Conservation (phyloP, 225 moss, liverwort and hornwort genomes). For the Asterella californica region DNA sequence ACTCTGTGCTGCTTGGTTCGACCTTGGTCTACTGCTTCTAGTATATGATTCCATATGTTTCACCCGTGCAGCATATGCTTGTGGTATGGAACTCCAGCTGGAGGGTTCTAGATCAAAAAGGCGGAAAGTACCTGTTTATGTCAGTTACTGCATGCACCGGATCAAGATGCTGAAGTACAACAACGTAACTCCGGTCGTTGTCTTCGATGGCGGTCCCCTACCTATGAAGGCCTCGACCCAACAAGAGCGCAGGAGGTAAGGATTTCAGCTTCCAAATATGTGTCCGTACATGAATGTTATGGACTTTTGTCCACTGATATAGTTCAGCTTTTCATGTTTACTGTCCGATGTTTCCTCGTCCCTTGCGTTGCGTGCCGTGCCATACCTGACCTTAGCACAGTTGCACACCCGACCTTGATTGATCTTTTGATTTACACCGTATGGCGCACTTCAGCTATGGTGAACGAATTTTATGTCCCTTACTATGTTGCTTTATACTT, state of each 20-base stretch:
- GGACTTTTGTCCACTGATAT: not conserved
- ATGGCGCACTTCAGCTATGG: no score
- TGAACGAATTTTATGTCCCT: no score
- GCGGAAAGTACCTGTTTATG: conserved; percentile 32
- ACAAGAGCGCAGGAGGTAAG: conserved; percentile 42
- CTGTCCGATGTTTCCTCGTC: no score
- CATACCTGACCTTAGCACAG: no score
- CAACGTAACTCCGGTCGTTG: conserved; percentile 46
- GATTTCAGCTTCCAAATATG: not conserved
- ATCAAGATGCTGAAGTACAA: conserved; percentile 49
- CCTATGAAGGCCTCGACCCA: conserved; percentile 50
- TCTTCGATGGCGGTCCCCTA: conserved; percentile 57
- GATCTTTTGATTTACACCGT: no score
- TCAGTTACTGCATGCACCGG: conserved; percentile 48
- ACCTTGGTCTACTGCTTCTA: not conserved
- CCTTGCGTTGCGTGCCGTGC: no score
- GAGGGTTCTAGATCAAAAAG: not conserved
- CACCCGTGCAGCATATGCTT: conserved; percentile 45
- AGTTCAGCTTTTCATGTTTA: not conserved
- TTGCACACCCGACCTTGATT: no score
- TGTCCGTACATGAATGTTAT: not conserved
- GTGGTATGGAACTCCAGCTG: conserved; percentile 39
- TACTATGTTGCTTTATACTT: no score
- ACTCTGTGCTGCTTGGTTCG: not conserved
- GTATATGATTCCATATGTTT: not conserved